Percentiles rank a stretch among this genome's conserved stretches.
Evolutionary conservation across 2,329 filamentous ascomycete species (phyloP).

Genomic region (Fusarium graminum): DNA sequence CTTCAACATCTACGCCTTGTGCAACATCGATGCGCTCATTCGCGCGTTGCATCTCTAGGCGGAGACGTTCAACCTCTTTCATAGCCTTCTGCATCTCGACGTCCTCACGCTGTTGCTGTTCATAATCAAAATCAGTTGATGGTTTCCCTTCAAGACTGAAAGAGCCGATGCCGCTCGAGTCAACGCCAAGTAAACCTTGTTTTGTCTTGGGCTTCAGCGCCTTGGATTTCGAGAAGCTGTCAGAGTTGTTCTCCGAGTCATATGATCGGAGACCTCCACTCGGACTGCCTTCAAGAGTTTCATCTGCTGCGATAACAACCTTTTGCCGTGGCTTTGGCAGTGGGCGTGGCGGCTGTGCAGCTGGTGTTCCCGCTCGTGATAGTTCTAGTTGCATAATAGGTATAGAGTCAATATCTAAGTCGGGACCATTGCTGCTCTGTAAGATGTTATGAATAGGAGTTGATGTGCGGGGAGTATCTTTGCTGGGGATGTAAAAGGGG

Average conservation of each 20-base stretch:
- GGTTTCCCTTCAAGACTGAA: constrained; percentile 73
- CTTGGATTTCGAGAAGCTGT: constrained; percentile 63
- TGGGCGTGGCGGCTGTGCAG: constrained; percentile 52
- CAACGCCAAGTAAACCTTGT: constrained; percentile 80
- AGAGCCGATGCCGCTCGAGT: constrained; percentile 83
- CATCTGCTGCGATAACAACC: constrained; percentile 78
- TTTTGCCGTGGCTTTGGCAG: constrained; percentile 65
- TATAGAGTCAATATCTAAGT: constrained; percentile 92
- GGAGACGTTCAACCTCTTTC: constrained; percentile 86
- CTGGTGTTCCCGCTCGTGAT: constrained; percentile 61
- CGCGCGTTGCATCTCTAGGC: constrained; percentile 89
- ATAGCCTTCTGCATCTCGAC: constrained; percentile 90
- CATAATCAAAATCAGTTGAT: constrained; percentile 65
- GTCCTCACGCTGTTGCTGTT: constrained; percentile 80
- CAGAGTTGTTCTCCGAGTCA: constrained; percentile 67
- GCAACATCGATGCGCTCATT: constrained; percentile 80
- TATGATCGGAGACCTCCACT: constrained; percentile 63
- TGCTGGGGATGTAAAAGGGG: constrained; percentile 87
- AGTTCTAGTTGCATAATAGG: constrained; percentile 94
- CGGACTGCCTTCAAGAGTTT: constrained; percentile 72
- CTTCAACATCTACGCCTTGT: constrained; percentile 75
- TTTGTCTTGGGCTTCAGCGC: constrained; percentile 69
- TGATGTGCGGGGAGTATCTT: constrained; percentile 70
- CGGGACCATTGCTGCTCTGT: constrained; percentile 77
- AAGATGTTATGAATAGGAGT: constrained; percentile 85